These are phyloP conservation scores for Sporothrix brunneoviolacea DNA, from an alignment of 2,329 filamentous ascomycete species.

Conservation along the genomic window DNA sequence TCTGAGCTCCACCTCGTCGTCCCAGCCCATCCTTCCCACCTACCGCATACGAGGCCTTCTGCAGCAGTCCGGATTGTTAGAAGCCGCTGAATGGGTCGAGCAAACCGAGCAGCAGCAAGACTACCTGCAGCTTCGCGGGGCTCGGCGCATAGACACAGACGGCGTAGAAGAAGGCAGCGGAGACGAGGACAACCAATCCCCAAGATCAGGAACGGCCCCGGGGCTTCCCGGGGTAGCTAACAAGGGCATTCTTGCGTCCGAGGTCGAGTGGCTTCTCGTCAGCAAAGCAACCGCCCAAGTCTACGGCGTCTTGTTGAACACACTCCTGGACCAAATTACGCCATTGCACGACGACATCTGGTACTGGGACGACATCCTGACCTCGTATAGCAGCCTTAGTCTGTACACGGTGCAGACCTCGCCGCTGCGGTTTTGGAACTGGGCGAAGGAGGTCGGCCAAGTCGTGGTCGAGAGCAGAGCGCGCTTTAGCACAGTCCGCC, in stretches of 20 bases:
- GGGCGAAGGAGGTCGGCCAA: slow-evolving; percentile 47
- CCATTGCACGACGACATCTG: slow-evolving; percentile 79
- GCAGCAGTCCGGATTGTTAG: slow-evolving; percentile 52
- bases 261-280: slow-evolving; percentile 84
- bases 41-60: slow-evolving; percentile 57
- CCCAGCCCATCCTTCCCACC: slow-evolving; percentile 54
- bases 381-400: slow-evolving; percentile 69
- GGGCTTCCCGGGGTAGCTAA: slow-evolving; percentile 1
- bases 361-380: slow-evolving; percentile 90
- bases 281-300: slow-evolving; percentile 90
- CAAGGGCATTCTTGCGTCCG: slow-evolving; percentile 56
- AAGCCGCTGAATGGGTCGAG: slow-evolving; percentile 26
- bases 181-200: neutral
- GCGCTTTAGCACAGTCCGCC: slow-evolving; percentile 32
- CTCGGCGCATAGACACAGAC: slow-evolving; percentile 14
- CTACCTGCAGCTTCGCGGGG: slow-evolving; percentile 2
- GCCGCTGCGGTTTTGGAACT: slow-evolving; percentile 66
- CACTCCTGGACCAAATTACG: slow-evolving; percentile 74
- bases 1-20: slow-evolving; percentile 62
- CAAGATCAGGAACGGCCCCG: neutral
- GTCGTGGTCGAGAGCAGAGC: slow-evolving; percentile 57
- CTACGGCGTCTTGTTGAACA: slow-evolving; percentile 72
- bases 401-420: slow-evolving; percentile 84
- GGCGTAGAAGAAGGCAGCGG: slow-evolving; percentile 11
- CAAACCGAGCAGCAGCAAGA: neutral